A percentile compares a stretch with the other conserved stretches of the same genome.
These are phyloP conservation scores for Heliamphora pulchella DNA, from an alignment of 179 eudicot genomes.

Conservation along the genomic window DNA sequence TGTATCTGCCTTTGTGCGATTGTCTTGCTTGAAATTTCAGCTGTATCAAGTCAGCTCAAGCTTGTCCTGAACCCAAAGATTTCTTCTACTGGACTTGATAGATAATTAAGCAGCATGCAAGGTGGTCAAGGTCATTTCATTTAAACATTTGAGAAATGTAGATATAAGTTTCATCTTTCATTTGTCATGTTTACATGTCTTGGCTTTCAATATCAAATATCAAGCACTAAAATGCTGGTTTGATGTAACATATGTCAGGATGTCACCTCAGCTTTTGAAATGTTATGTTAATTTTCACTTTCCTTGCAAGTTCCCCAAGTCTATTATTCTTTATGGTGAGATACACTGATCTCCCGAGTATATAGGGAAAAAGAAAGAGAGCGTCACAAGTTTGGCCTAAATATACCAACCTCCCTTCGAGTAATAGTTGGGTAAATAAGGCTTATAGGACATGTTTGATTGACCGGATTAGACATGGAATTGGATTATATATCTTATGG, in stretches of 20 bases:
- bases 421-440: no score
- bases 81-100: background rate
- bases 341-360: no score
- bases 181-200: background rate
- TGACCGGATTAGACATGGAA: no score
- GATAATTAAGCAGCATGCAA: background rate
- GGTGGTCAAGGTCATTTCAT: background rate
- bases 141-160: background rate
- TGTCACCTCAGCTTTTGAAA: background rate
- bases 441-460: no score
- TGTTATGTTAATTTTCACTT: no score
- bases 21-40: background rate
- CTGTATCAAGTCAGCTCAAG: background rate
- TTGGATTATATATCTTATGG: no score
- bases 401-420: no score
- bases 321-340: background rate
- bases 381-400: no score
- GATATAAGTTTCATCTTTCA: background rate
- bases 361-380: no score
- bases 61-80: background rate
- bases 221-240: background rate
- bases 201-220: background rate
- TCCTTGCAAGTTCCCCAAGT: background rate
- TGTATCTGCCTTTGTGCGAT: background rate
- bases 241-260: background rate